These are phyloP conservation scores for Sclerospora graminicola DNA, from an alignment of 352 stramenopile genomes.

Conservation along the genomic window DNA sequence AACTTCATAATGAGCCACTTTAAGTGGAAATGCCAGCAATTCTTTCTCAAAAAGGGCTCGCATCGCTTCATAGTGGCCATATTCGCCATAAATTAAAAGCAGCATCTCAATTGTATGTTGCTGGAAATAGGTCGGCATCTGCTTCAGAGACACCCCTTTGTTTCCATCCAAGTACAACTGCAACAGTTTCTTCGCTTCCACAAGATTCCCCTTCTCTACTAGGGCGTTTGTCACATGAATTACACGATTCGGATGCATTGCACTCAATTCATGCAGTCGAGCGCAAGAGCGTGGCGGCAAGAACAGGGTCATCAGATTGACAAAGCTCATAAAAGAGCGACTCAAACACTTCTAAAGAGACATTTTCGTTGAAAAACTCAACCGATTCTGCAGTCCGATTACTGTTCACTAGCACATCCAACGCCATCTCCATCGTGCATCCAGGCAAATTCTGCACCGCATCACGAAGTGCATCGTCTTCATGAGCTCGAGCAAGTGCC, in stretches of 20 bases:
- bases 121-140: slow-evolving; percentile 49
- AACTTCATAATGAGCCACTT: slow-evolving; percentile 48
- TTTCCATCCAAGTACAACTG: slow-evolving; percentile 31
- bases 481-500: slow-evolving; percentile 48
- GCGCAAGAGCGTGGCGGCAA: slow-evolving; percentile 35
- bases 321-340: slow-evolving; percentile 30
- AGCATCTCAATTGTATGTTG: slow-evolving; percentile 59
- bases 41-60: slow-evolving; percentile 39
- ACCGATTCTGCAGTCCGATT: slow-evolving; percentile 34
- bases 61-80: slow-evolving; percentile 31
- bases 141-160: slow-evolving; percentile 29
- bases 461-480: slow-evolving; percentile 30
- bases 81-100: slow-evolving; percentile 58
- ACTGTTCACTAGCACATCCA: slow-evolving; percentile 25
- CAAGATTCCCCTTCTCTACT: slow-evolving; percentile 27
- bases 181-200: slow-evolving; percentile 43
- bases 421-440: slow-evolving; percentile 28
- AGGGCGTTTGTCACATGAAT: slow-evolving; percentile 41
- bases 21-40: slow-evolving; percentile 37
- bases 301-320: slow-evolving; percentile 22
- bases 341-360: slow-evolving; percentile 23
- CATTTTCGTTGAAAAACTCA: slow-evolving; percentile 33
- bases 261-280: slow-evolving; percentile 27
- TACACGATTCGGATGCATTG: slow-evolving; percentile 27
- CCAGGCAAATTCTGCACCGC: slow-evolving; percentile 34